Evolutionary conservation across 306 rosid species (phyloP), one percentile per base, ranked within the genome.

Genomic region (Canavalia ensiformis): DNA sequence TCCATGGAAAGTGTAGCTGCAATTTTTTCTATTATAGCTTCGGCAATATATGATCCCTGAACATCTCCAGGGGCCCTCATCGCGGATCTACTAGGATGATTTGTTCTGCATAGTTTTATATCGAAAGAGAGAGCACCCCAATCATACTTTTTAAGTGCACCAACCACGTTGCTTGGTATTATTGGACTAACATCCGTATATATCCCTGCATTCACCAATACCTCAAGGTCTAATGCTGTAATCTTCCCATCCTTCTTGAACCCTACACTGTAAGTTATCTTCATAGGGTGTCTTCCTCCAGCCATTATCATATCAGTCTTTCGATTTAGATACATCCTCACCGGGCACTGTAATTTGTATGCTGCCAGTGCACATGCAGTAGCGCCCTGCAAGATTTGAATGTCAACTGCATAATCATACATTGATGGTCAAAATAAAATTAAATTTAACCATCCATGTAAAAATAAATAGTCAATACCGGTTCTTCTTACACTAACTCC

Each of bases 201-300:
- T 70, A 87, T 70, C 57, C 98, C 98, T 9, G 97, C 97, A 58
- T 94, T 60, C 7, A 94, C 68, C 85, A 94, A 84, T 77, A 94
- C 85, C 45, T 88, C 82, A 79, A 94, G 89, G 11, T 94, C 69
- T 77, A 92, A 74, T 66, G 92, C 97, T 45, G 97, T 92, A 55
- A 94, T 88, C 86, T 92, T 94, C 60, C 98, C 98, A 58, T 85
- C 80, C 12, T 88, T 84, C 85, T 90, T 94, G 77, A 94, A 94
- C 51, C 98, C 97, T 33, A 92, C 94, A 63, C 72, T 89, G 76
- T 92, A 94, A 34, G 88, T 92, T 78, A 94, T 87, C 84, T 92
- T 92, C 93, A 94, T 92, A 3, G 98, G 97, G 83, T 94, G 98
- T 83, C 98, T 90, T 82, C 98, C 98, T 82, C 97, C 98, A 5